Conservation (phyloP, 306 rosid genomes). For the Lathyrus sativus region DNA sequence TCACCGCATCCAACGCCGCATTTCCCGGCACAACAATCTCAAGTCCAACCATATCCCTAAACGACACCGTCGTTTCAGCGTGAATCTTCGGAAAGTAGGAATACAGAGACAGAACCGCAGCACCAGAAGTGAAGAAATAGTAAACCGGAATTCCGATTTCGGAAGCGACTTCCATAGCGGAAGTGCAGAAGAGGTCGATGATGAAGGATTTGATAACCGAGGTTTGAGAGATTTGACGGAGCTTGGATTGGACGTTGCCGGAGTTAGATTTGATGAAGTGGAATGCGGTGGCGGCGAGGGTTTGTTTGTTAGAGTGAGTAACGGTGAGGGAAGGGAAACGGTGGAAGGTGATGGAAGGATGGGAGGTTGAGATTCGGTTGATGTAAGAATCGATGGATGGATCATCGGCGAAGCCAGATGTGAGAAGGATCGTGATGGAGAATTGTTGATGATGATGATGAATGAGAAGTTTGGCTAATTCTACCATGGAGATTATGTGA, state of each 20-base stretch:
- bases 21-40: constrained; percentile 34
- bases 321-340: constrained; percentile 3
- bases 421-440: constrained; percentile 33
- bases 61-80: background rate
- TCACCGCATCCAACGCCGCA: constrained; percentile 11
- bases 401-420: constrained; percentile 15
- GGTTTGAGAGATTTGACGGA: constrained; percentile 1
- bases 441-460: background rate
- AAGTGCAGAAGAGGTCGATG: constrained; percentile 36
- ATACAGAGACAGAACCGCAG: constrained; percentile 15
- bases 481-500: constrained; percentile 37
- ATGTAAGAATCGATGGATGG: constrained; percentile 26
- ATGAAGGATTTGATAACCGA: constrained; percentile 14
- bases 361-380: background rate
- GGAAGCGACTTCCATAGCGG: background rate
- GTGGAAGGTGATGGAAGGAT: constrained; percentile 38
- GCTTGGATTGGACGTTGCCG: constrained; percentile 10
- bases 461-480: constrained; percentile 9
- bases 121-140: constrained; percentile 41
- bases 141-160: constrained; percentile 21
- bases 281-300: background rate
- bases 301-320: background rate
- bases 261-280: constrained; percentile 18
- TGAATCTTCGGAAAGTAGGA: constrained; percentile 35
- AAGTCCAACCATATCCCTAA: constrained; percentile 25